Conservation (phyloP, 2,329 filamentous ascomycete genomes). For the Metarhizium rileyi region DNA sequence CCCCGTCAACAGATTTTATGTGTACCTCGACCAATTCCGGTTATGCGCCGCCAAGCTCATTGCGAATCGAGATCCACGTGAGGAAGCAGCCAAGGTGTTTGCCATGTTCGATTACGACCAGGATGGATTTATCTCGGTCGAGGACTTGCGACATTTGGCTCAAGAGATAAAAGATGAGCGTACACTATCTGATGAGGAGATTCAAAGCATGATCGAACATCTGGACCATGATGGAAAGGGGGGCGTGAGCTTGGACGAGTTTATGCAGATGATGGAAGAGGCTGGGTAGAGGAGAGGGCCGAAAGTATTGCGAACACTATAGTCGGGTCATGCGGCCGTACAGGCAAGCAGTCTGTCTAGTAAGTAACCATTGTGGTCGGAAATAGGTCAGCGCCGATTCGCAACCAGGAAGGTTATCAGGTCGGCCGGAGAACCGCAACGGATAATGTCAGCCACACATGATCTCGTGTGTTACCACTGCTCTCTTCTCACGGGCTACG, state of each 20-base stretch:
- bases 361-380: background rate
- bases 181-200: slow-evolving; percentile 82
- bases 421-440: background rate
- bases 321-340: background rate
- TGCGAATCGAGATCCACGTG: slow-evolving; percentile 69
- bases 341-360: background rate
- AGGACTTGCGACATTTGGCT: slow-evolving; percentile 79
- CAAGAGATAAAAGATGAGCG: slow-evolving; percentile 74
- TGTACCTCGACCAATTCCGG: slow-evolving; percentile 48
- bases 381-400: background rate
- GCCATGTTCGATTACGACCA: slow-evolving; percentile 84
- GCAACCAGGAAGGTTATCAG: background rate
- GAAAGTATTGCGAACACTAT: background rate
- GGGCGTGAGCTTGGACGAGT: slow-evolving; percentile 60
- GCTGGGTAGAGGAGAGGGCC: slow-evolving; percentile 19
- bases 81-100: slow-evolving; percentile 88
- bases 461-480: background rate
- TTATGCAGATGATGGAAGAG: slow-evolving; percentile 52
- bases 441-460: background rate
- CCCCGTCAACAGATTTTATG: slow-evolving; percentile 34
- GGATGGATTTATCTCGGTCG: slow-evolving; percentile 84
- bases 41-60: slow-evolving; percentile 74
- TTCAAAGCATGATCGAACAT: slow-evolving; percentile 94
- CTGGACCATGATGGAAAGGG: slow-evolving; percentile 93
- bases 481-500: background rate